Evolutionary conservation across 495 filamentous ascomycete genomes (phyloP), one percentile per base, ranked within the genome.

Genomic region (Talaromyces stipitatus): DNA sequence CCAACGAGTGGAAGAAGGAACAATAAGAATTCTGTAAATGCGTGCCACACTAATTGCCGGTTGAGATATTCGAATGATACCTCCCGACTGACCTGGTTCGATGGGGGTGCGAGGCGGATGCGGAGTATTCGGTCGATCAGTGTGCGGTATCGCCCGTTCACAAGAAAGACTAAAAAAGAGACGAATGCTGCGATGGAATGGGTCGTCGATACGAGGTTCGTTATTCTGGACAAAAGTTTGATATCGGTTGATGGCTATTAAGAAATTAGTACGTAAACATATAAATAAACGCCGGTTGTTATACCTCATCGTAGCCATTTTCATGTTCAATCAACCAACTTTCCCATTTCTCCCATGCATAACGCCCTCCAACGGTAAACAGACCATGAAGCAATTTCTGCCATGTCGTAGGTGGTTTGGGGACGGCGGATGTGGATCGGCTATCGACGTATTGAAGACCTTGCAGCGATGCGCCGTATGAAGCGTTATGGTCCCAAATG

Each of bases 61-160:
- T 98, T 98, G 45, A 98, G 82, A 68, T 97, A 98, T 72, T 98
- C 94, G 66, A 98, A 97, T 0, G 87, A 92, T 14, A 98, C 91
- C 70, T 97, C 89, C 8, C 92, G 85, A 64, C 80, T 86, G 45
- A 94, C 85, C 61, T 95, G 88, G 61, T 80, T 87, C 14, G 86
- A 89, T 14, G 87, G 86, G 22, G 95, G 86, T 1, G 89, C 85
- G 18, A 98, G 83, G 23, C 94, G 87, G 66, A 98, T 87, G 54
- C 89, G 82, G 36, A 98, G 77, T 47, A 94, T 66, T 50, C 94
- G 85, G 69, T 98, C 94, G 53, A 96, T 79, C 3, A 98, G 70
- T 4, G 95, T 98, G 29, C 95, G 82, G 65, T 98, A 97, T 61
- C 86, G 80, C 36, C 94, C 94, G 50, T 95, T 92, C 24, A 91